Evolutionary conservation across 257 asterid species (phyloP).

Genomic region (Plantago elongata): DNA sequence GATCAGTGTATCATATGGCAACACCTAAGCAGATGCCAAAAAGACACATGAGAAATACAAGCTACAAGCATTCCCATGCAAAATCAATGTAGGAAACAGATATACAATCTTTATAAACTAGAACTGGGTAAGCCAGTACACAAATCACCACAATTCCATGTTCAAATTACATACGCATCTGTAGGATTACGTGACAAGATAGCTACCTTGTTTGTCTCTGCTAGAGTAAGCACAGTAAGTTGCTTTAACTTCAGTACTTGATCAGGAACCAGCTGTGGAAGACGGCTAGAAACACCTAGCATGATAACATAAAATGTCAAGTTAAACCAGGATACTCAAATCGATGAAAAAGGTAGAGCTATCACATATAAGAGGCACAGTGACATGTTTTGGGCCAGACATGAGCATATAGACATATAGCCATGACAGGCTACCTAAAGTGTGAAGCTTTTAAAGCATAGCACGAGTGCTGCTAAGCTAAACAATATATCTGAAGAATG

Average conservation of each 20-base stretch:
- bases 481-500: constrained; percentile 1
- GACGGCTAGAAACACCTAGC: constrained; percentile 50
- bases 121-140: too few relatives aligned
- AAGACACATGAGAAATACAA: background rate
- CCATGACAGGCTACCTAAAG: background rate
- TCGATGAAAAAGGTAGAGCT: background rate
- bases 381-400: constrained; percentile 12
- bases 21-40: constrained; percentile 44
- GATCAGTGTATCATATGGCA: constrained; percentile 84
- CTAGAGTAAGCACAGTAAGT: constrained; percentile 85
- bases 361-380: constrained; percentile 8
- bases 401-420: constrained; percentile 3
- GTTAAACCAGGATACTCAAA: constrained; percentile 8
- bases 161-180: background rate
- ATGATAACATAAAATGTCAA: constrained; percentile 19
- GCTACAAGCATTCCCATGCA: too few relatives aligned
- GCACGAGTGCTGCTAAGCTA: background rate
- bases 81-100: too few relatives aligned
- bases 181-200: constrained; percentile 7
- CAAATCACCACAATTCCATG: too few relatives aligned
- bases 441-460: background rate
- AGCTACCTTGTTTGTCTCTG: constrained; percentile 82
- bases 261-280: constrained; percentile 72
- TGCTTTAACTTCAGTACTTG: constrained; percentile 96
- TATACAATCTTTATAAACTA: too few relatives aligned